Base-by-base conservation (phyloP, 1,139 yeast species). In the Taiozyma sp. region DNA sequence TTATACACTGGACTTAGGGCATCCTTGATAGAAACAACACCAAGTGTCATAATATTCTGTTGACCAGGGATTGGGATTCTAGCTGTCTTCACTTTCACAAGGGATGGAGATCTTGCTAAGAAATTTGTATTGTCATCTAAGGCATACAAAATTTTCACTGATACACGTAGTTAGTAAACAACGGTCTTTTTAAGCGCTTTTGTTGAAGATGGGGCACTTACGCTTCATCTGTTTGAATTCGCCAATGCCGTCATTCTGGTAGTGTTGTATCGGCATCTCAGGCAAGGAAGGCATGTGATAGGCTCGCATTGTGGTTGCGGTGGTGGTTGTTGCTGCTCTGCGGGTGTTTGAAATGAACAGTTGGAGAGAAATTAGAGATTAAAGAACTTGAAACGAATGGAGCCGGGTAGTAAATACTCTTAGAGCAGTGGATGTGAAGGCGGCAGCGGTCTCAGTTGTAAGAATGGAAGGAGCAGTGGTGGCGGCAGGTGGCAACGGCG, bases 41-140 rank as follows among this genome's bases (percentile, higher is more conserved):
- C 87, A 22, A 81, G 64, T 6, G 77, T 74, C 53, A 79, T 67
- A 51, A 57, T 71, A 70, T 46, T 68, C 35, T 65, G 63, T 50
- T 64, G 68, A 39, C 67, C 70, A 32, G 66, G 52, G 58, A 70
- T 56, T 56, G 83, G 72, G 73, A 70, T 49, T 71, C 74, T 39
- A 73, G 78, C 58, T 19, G 81, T 73, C 14, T 75, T 78, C 41
- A 81, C 79, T 11, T 73, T 64, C 50, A 69, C 64, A 45, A 75
- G 74, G 42, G 63, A 65, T 28, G 68, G 62, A 4, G 86, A 80
- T 50, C 88, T 69, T 13, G 85, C 82, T 42, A 82, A 70, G 57
- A 80, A 82, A 48, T 81, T 83, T 28, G 81, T 70, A 60, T 73
- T 75, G 65, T 77, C 77, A 65, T 82, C 83, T 64, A 81, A 75